These are phyloP conservation scores for Plectosphaerella cucumerina DNA, from an alignment of 2,329 filamentous ascomycete species.

Conservation along the genomic window DNA sequence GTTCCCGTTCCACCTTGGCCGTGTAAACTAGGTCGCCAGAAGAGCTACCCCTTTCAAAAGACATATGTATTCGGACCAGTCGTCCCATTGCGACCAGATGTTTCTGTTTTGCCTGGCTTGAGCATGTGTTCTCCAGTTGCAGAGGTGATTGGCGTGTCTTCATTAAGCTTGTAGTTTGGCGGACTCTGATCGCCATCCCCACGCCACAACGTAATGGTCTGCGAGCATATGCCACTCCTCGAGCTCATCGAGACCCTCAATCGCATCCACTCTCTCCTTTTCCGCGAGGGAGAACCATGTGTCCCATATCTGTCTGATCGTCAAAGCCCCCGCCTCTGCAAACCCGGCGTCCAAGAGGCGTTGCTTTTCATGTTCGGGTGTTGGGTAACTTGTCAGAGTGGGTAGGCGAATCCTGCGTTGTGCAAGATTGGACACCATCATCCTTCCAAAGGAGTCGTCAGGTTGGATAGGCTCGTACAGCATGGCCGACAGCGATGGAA, in stretches of 20 bases:
- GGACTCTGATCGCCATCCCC: slow-evolving; percentile 67
- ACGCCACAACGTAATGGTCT: slow-evolving; percentile 83
- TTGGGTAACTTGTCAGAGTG: slow-evolving; percentile 70
- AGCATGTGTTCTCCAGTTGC: background rate
- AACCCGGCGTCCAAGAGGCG: slow-evolving; percentile 68
- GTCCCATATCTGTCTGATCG: slow-evolving; percentile 63
- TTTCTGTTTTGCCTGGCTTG: background rate
- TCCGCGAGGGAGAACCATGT: slow-evolving; percentile 67
- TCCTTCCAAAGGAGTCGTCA: slow-evolving; percentile 79
- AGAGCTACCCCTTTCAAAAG: background rate
- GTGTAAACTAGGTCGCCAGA: background rate
- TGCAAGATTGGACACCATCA: slow-evolving; percentile 88
- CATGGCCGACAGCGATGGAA: slow-evolving; percentile 52
- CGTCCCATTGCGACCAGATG: too few relatives aligned
- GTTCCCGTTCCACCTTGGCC: background rate
- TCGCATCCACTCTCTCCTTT: slow-evolving; percentile 69
- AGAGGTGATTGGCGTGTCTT: background rate
- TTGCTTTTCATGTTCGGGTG: slow-evolving; percentile 61
- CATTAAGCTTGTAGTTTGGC: background rate
- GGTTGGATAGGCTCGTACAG: slow-evolving; percentile 89
- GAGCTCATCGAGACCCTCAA: slow-evolving; percentile 91
- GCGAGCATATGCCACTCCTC: slow-evolving; percentile 91
- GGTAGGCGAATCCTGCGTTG: slow-evolving; percentile 79
- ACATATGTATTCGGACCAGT: too few relatives aligned
- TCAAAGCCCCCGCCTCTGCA: slow-evolving; percentile 31